These are phyloP conservation scores for Onygenales sp. DNA, from an alignment of 2,329 filamentous ascomycete species.

Conservation along the genomic window DNA sequence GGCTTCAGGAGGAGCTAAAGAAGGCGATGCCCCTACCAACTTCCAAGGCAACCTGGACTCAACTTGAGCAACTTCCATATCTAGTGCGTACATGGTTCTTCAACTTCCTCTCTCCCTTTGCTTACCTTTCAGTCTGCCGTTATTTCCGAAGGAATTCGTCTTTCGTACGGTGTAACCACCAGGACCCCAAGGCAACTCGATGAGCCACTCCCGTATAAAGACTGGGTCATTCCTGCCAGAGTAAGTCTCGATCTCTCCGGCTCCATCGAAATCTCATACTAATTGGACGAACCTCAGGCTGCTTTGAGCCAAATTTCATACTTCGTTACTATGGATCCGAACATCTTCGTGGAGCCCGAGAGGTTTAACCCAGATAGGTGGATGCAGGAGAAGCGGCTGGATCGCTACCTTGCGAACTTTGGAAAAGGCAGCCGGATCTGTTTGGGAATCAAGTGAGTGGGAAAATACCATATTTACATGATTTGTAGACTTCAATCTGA, in stretches of 20 bases:
- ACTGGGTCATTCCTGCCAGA: conserved; percentile 22
- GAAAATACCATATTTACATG: too few relatives aligned
- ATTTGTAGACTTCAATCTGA: not conserved
- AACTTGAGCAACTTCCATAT: conserved; percentile 34
- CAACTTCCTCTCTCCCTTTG: not conserved
- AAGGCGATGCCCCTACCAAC: conserved; percentile 19
- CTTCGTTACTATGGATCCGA: conserved; percentile 15
- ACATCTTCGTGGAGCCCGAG: conserved; percentile 17
- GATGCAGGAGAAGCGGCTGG: conserved; percentile 14
- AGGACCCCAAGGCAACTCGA: conserved; percentile 20
- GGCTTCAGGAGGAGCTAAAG: conserved; percentile 20
- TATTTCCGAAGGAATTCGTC: conserved; percentile 24
- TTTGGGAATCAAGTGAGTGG: conserved; percentile 17
- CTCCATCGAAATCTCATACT: too few relatives aligned
- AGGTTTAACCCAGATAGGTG: conserved; percentile 20
- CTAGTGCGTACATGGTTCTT: conserved; percentile 16
- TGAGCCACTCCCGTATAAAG: conserved; percentile 20
- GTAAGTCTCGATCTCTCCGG: conserved; percentile 9
- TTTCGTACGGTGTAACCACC: conserved; percentile 30
- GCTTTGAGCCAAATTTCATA: conserved; percentile 13
- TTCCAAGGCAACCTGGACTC: conserved; percentile 16
- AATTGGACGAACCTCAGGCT: conserved; percentile 7
- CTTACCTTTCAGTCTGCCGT: conserved; percentile 9
- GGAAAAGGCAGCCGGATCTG: conserved; percentile 17
- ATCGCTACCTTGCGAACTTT: conserved; percentile 18